Evolutionary conservation across 2,329 filamentous ascomycete genomes (phyloP).

Genomic region (Talaromyces sp.): DNA sequence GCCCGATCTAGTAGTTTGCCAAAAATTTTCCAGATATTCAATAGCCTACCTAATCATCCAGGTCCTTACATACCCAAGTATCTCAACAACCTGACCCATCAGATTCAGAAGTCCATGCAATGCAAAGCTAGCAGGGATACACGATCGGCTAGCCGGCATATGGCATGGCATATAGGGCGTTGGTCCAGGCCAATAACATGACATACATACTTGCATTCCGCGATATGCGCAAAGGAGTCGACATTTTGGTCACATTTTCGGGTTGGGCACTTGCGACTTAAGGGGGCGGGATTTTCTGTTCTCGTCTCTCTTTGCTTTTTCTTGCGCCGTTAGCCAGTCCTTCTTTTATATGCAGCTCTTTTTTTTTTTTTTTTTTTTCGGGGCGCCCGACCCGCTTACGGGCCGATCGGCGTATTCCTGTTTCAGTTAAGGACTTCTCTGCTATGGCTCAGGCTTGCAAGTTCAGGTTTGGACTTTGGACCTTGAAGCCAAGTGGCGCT

Average conservation of each 20-base stretch:
- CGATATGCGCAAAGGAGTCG: neutral
- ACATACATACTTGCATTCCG: neutral
- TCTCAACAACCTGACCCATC: neutral
- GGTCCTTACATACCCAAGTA: neutral
- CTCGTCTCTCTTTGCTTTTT: slow-evolving; percentile 14
- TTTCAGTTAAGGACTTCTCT: neutral
- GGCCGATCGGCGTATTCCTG: neutral
- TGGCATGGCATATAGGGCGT: neutral
- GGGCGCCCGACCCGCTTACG: slow-evolving; percentile 2
- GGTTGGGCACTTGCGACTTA: neutral
- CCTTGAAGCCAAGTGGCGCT: neutral
- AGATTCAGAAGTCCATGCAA: neutral
- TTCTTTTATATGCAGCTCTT: neutral
- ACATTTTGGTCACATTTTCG: neutral
- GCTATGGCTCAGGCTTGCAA: neutral
- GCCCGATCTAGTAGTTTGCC: neutral
- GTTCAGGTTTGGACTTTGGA: neutral
- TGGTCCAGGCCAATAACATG: neutral
- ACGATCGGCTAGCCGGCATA: slow-evolving; percentile 1
- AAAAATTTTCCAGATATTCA: neutral
- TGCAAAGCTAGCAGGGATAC: slow-evolving; percentile 1
- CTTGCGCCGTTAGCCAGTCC: neutral
- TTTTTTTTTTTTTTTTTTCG: neutral
- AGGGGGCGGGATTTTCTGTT: slow-evolving; percentile 13
- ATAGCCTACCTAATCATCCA: neutral